A percentile compares a stretch with the other conserved stretches of the same genome.
These are phyloP conservation scores for Oryza meridionalis DNA, from an alignment of 176 grass and related monocot genomes.

Conservation along the genomic window DNA sequence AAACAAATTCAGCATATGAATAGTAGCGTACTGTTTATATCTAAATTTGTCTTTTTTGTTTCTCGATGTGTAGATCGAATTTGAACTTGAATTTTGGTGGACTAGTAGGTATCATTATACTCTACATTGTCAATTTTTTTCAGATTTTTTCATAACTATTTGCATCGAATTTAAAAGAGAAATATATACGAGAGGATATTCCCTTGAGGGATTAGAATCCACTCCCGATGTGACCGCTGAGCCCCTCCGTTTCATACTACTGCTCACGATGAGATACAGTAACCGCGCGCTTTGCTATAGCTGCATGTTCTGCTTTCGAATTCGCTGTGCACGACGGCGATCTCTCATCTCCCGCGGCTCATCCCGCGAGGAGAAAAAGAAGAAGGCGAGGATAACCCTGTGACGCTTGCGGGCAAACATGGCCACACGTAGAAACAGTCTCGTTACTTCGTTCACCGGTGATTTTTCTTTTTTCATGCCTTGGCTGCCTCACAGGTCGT, in stretches of 20 bases:
- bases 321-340: neutral
- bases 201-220: too few relatives aligned
- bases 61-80: too few relatives aligned
- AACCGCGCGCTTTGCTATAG: neutral
- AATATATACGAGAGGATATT: too few relatives aligned
- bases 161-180: too few relatives aligned
- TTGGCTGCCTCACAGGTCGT: slow-evolving; percentile 23
- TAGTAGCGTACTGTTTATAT: too few relatives aligned
- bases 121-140: too few relatives aligned
- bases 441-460: neutral
- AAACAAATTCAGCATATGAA: too few relatives aligned
- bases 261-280: neutral
- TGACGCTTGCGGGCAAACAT: neutral
- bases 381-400: neutral
- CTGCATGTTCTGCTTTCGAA: neutral
- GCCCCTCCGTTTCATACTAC: neutral
- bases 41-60: too few relatives aligned
- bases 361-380: neutral
- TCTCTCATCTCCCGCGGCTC: neutral
- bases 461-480: neutral
- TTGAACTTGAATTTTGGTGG: too few relatives aligned
- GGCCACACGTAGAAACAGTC: neutral
- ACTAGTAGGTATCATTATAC: too few relatives aligned
- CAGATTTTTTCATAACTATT: too few relatives aligned
- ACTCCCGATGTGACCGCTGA: slow-evolving; percentile 13